Conservation (phyloP, 331 rosid species). For the Malus hybrid region DNA sequence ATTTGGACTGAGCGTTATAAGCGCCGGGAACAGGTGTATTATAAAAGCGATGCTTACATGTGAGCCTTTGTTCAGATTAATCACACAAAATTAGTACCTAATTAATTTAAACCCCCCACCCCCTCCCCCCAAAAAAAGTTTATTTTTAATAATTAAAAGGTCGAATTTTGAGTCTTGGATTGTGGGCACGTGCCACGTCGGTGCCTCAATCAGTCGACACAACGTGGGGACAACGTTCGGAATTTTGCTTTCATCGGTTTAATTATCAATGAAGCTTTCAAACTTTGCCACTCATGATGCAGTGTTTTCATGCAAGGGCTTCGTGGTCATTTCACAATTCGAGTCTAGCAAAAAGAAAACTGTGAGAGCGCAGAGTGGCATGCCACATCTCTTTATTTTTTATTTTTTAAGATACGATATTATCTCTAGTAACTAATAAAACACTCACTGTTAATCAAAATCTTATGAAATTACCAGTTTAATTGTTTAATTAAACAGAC, state of each 20-base stretch:
- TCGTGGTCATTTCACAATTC: background rate
- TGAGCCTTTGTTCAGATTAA: background rate
- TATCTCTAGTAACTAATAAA: too few relatives aligned
- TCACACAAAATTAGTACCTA: background rate
- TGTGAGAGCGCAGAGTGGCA: slow-evolving; percentile 13
- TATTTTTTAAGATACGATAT: too few relatives aligned
- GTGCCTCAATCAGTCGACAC: slow-evolving; percentile 19
- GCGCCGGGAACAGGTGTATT: slow-evolving; percentile 42
- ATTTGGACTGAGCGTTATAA: slow-evolving; percentile 16
- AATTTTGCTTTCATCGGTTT: background rate
- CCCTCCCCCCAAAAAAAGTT: too few relatives aligned
- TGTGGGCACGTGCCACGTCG: slow-evolving; percentile 42
- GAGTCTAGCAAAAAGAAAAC: too few relatives aligned
- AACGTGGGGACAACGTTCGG: slow-evolving; percentile 29
- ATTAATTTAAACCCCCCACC: background rate
- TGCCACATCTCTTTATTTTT: slow-evolving; percentile 4
- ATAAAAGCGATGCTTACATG: slow-evolving; percentile 28
- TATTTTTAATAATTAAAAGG: background rate
- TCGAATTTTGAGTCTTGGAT: background rate
- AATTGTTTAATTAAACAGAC: too few relatives aligned
- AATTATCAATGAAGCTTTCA: too few relatives aligned
- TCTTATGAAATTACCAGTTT: too few relatives aligned
- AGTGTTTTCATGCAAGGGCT: background rate
- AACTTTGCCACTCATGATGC: too few relatives aligned
- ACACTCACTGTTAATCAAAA: too few relatives aligned